Evolutionary conservation across 257 asterid genomes (phyloP).

Genomic region (Capsicum chinense): DNA sequence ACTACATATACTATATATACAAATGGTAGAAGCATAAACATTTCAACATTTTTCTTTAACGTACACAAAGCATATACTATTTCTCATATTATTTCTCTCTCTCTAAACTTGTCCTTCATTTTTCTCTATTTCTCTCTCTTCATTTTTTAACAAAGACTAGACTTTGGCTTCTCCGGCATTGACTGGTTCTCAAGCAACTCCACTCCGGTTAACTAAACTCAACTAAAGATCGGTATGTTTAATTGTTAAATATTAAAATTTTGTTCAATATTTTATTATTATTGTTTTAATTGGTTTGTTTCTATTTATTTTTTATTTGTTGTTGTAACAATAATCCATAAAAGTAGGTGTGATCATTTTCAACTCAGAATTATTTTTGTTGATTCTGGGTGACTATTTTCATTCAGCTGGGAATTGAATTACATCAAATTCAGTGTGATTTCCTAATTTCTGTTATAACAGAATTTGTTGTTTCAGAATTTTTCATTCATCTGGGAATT

Average conservation of each 20-base stretch:
- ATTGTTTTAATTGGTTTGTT: background rate
- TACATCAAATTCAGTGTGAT: slow-evolving; percentile 44
- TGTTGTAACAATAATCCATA: slow-evolving; percentile 31
- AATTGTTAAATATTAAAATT: slow-evolving; percentile 36
- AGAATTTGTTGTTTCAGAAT: background rate
- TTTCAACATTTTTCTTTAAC: slow-evolving; percentile 37
- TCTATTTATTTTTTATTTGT: background rate
- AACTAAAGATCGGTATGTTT: slow-evolving; percentile 61
- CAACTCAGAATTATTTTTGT: background rate
- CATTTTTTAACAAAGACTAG: slow-evolving; percentile 48
- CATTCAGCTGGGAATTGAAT: slow-evolving; percentile 49
- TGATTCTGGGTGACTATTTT: slow-evolving; percentile 44
- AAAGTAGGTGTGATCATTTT: slow-evolving; percentile 50
- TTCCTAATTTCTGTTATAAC: slow-evolving; percentile 32
- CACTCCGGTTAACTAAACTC: slow-evolving; percentile 45
- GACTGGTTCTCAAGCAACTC: slow-evolving; percentile 45
- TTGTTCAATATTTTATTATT: background rate
- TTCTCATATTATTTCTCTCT: slow-evolving; percentile 28
- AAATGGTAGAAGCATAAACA: slow-evolving; percentile 41
- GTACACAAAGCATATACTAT: slow-evolving; percentile 30
- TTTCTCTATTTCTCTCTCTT: slow-evolving; percentile 35
- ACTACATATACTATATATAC: slow-evolving; percentile 17
- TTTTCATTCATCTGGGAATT: slow-evolving; percentile 20
- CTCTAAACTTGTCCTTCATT: slow-evolving; percentile 34
- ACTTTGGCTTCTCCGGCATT: slow-evolving; percentile 67